A percentile compares a stretch with the other conserved stretches of the same genome.
Evolutionary conservation across 2,329 filamentous ascomycete species (phyloP).

Genomic region (Bretziella fagacearum): DNA sequence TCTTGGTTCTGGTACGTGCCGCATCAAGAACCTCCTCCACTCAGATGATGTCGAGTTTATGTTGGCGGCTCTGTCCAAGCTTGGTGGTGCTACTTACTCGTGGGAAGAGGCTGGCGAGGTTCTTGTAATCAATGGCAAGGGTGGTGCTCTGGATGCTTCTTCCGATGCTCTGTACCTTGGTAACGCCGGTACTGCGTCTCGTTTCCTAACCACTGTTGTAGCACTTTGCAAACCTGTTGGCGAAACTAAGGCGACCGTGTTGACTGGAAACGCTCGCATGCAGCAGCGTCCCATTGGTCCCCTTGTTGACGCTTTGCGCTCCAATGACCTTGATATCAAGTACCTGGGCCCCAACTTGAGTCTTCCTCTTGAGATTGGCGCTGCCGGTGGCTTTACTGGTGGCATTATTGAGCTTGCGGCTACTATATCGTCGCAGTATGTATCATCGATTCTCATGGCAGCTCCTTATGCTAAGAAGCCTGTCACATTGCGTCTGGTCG

Average conservation of each 20-base stretch:
- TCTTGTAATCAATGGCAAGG: conserved; percentile 75
- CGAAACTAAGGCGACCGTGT: conserved; percentile 46
- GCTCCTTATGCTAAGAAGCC: conserved; percentile 91
- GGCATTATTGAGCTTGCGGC: conserved; percentile 83
- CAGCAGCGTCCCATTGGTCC: conserved; percentile 87
- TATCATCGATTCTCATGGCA: conserved; percentile 91
- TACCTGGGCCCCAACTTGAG: conserved; percentile 74
- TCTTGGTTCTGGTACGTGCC: conserved; percentile 68
- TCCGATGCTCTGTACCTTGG: conserved; percentile 72
- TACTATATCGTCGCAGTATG: conserved; percentile 96
- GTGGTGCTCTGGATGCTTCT: conserved; percentile 66
- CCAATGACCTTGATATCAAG: conserved; percentile 73
- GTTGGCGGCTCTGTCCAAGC: conserved; percentile 72
- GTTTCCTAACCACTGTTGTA: conserved; percentile 84
- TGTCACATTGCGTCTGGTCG: conserved; percentile 75
- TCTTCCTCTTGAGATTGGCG: conserved; percentile 66
- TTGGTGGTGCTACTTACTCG: conserved; percentile 73
- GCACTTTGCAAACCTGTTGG: conserved; percentile 57
- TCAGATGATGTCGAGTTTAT: conserved; percentile 97
- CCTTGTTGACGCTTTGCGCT: conserved; percentile 72
- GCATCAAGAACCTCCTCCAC: conserved; percentile 81
- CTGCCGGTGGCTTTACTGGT: conserved; percentile 66
- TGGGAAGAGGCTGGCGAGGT: conserved; percentile 95
- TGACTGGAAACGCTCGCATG: conserved; percentile 94
- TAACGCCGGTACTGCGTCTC: conserved; percentile 88